A percentile compares a stretch with the other conserved stretches of the same genome.
These are phyloP conservation scores for Hanseniaspora sp. DNA, from an alignment of 1,139 yeast genomes.

Conservation along the genomic window DNA sequence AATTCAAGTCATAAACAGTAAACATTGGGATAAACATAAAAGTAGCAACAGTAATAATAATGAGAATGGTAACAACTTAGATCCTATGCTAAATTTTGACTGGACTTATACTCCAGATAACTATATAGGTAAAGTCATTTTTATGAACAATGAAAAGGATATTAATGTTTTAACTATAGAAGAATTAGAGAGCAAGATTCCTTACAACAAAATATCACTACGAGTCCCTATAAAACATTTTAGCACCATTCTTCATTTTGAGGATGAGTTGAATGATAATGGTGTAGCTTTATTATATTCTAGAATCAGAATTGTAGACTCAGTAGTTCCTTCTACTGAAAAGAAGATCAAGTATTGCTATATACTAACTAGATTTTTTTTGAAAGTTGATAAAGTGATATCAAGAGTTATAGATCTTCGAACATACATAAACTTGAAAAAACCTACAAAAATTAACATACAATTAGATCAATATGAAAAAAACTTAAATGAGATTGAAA, in stretches of 20 bases:
- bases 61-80: constrained; percentile 21
- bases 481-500: neutral
- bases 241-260: constrained; percentile 79
- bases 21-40: constrained; percentile 66
- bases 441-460: constrained; percentile 5
- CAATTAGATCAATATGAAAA: constrained; percentile 4
- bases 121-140: constrained; percentile 50
- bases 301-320: constrained; percentile 82
- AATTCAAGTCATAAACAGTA: constrained; percentile 68
- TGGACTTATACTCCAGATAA: constrained; percentile 80
- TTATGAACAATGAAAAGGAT: constrained; percentile 1
- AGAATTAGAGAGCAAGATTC: constrained; percentile 35
- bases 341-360: constrained; percentile 27
- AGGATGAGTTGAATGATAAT: constrained; percentile 92
- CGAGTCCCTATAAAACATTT: constrained; percentile 83
- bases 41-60: constrained; percentile 26
- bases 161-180: neutral
- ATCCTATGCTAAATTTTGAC: constrained; percentile 59
- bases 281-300: constrained; percentile 72
- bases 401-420: constrained; percentile 79
- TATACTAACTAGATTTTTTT: constrained; percentile 61
- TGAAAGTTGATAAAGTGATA: constrained; percentile 81
- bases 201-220: constrained; percentile 53
- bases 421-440: constrained; percentile 57
- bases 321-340: constrained; percentile 37